Evolutionary conservation across 2,329 filamentous ascomycete species (phyloP).

Genomic region (Xylariaceae sp.): DNA sequence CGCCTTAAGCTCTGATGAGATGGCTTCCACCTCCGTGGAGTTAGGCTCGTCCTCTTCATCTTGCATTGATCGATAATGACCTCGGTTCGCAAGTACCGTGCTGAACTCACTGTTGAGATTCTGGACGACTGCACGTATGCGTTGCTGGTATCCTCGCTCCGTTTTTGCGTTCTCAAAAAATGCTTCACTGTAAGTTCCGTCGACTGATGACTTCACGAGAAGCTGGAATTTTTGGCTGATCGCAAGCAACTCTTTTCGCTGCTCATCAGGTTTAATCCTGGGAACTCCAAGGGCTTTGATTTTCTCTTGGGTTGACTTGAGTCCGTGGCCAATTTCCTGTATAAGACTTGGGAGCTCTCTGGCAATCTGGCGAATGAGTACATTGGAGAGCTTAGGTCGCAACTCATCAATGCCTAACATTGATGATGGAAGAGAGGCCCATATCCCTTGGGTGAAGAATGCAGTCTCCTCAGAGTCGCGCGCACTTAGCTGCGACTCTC

Average conservation of each 20-base stretch:
- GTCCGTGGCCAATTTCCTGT: conserved; percentile 37
- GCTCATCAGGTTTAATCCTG: conserved; percentile 42
- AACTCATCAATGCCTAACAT: conserved; percentile 47
- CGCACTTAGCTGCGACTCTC: conserved; percentile 24
- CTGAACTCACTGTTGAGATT: conserved; percentile 46
- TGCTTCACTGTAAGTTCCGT: conserved; percentile 47
- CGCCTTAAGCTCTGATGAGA: too few species aligned
- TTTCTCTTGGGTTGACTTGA: conserved; percentile 30
- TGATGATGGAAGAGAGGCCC: conserved; percentile 32
- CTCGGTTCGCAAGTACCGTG: conserved; percentile 36
- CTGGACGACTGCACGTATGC: conserved; percentile 53
- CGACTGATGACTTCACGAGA: conserved; percentile 42
- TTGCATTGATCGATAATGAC: conserved; percentile 35
- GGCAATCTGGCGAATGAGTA: conserved; percentile 47
- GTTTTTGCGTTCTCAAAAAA: conserved; percentile 45
- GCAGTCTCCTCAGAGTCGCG: conserved; percentile 38
- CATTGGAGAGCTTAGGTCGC: conserved; percentile 44
- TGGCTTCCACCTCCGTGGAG: background rate
- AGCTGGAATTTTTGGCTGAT: conserved; percentile 42
- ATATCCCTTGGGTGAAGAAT: conserved; percentile 43
- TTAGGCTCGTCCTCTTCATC: background rate
- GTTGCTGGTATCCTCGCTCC: conserved; percentile 33
- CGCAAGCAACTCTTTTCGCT: conserved; percentile 44
- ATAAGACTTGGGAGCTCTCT: conserved; percentile 43
- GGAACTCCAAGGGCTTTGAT: conserved; percentile 47